Conservation (phyloP, 202 grass and related monocot genomes). For the Hordeum pubiflorum region DNA sequence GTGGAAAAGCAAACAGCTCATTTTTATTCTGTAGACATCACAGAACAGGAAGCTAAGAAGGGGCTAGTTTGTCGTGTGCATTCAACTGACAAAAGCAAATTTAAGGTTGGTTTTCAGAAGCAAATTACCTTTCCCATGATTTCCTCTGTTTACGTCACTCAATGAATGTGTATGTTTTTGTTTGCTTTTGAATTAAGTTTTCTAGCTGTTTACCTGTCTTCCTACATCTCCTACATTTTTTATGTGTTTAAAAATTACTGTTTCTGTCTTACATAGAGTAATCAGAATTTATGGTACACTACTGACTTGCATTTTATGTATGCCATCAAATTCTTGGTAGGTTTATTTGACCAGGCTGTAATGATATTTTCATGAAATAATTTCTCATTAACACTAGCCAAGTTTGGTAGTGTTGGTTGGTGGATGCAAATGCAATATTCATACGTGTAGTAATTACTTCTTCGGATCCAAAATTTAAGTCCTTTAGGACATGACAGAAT, state of each 20-base stretch:
- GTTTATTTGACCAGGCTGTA: not conserved
- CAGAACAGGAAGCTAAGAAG: conserved; percentile 65
- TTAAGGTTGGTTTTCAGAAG: conserved; percentile 54
- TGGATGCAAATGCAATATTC: not conserved
- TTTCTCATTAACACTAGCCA: not conserved
- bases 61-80: conserved; percentile 86
- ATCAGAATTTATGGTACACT: not conserved
- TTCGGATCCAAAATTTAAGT: not conserved
- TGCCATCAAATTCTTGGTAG: not conserved
- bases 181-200: not conserved
- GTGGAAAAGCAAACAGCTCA: conserved; percentile 97
- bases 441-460: not conserved
- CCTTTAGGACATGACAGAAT: not conserved
- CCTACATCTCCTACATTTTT: not conserved
- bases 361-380: not conserved
- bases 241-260: not conserved
- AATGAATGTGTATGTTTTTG: not conserved
- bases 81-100: conserved; percentile 92
- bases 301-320: not conserved
- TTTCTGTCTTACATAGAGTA: not conserved
- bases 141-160: not conserved
- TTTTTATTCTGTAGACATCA: conserved; percentile 91
- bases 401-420: not conserved
- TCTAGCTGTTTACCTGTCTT: not conserved
- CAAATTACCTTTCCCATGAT: not conserved